Percentiles rank a stretch among this genome's conserved stretches.
Evolutionary conservation across 139 green algal genomes (phyloP).

Genomic region (Volvox africanus): DNA sequence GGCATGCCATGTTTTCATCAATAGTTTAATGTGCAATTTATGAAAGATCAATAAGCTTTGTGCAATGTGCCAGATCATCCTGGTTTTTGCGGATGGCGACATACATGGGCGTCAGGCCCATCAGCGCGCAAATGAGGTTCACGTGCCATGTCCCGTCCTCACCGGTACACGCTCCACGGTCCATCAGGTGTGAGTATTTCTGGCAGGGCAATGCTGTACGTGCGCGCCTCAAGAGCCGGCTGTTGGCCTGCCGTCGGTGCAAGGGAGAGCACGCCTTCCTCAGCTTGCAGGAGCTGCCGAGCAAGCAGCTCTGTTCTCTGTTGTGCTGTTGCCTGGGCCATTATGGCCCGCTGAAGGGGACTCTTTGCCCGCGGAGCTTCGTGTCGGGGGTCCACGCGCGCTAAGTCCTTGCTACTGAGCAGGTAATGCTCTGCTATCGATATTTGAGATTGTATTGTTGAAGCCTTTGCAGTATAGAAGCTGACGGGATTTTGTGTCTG

Average conservation of each 20-base stretch:
- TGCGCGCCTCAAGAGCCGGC: not conserved
- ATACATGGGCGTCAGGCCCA: too few relatives aligned
- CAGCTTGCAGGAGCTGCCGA: conserved; percentile 4
- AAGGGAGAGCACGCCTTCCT: not conserved
- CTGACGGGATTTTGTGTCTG: too few relatives aligned
- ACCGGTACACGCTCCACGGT: conserved; percentile 87
- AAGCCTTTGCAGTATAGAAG: too few relatives aligned
- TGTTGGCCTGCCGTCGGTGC: not conserved
- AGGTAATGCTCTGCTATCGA: too few relatives aligned
- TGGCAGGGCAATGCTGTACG: conserved; percentile 71
- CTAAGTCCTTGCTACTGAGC: too few relatives aligned
- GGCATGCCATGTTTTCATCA: too few relatives aligned
- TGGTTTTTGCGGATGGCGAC: too few relatives aligned
- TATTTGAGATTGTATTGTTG: too few relatives aligned
- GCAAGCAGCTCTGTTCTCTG: conserved; percentile 33
- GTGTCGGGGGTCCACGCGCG: not conserved
- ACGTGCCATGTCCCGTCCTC: not conserved
- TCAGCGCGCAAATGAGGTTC: too few relatives aligned
- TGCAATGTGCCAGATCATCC: too few relatives aligned
- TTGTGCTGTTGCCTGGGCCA: conserved; percentile 30
- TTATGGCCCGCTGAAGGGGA: not conserved
- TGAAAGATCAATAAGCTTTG: too few relatives aligned
- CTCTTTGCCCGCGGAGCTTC: not conserved
- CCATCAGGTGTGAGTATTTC: conserved; percentile 79
- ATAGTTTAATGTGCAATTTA: too few relatives aligned